These are phyloP conservation scores for Fusarium citri DNA, from an alignment of 2,329 filamentous ascomycete species.

Conservation along the genomic window DNA sequence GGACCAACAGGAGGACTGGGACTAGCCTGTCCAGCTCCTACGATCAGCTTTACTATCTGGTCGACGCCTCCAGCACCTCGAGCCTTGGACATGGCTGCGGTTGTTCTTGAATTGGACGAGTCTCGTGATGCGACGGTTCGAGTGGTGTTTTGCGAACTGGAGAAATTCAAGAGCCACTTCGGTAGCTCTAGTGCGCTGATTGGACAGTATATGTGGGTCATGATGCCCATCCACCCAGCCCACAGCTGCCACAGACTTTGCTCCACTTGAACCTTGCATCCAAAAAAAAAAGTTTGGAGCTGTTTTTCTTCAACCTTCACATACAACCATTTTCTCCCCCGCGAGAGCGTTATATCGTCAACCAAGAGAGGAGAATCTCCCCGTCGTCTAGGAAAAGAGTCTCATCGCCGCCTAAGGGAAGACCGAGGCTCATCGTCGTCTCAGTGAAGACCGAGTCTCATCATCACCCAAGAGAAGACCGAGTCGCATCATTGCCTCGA, in stretches of 20 bases:
- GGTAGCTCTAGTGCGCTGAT: slow-evolving; percentile 32
- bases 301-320: neutral
- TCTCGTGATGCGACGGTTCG: slow-evolving; percentile 14
- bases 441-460: neutral
- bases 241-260: slow-evolving; percentile 22
- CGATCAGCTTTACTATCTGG: slow-evolving; percentile 95
- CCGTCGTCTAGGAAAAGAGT: neutral
- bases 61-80: slow-evolving; percentile 61
- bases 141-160: slow-evolving; percentile 36
- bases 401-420: neutral
- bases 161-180: slow-evolving; percentile 44
- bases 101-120: slow-evolving; percentile 24
- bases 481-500: too few relatives aligned
- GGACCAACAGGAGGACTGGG: slow-evolving; percentile 97
- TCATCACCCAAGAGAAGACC: too few relatives aligned
- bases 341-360: neutral
- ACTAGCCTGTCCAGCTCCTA: slow-evolving; percentile 93
- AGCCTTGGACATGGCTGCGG: slow-evolving; percentile 64
- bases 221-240: slow-evolving; percentile 31
- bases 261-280: slow-evolving; percentile 13
- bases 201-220: slow-evolving; percentile 32
- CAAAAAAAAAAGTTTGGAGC: slow-evolving; percentile 42
- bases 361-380: neutral
- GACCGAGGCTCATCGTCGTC: neutral
- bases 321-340: neutral